Evolutionary conservation across 1,284 basidiomycete species (phyloP).

Genomic region (Heterobasidion parviporum): DNA sequence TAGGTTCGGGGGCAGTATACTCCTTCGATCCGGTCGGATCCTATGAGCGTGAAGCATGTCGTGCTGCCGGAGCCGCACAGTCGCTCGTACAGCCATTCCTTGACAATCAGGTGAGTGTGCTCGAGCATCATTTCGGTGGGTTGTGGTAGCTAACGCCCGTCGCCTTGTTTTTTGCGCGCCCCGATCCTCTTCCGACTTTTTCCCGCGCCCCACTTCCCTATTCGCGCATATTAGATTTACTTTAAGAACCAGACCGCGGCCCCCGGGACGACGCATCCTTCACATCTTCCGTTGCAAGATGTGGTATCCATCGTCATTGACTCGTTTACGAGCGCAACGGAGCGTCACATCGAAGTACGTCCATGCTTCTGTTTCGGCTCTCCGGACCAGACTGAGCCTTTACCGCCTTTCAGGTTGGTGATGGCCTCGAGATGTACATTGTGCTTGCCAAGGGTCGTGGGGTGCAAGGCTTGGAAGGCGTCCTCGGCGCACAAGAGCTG

Average conservation of each 20-base stretch:
- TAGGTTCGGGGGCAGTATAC: conserved; percentile 91
- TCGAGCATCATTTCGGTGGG: conserved; percentile 6
- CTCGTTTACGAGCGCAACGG: conserved; percentile 89
- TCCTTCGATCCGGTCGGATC: conserved; percentile 95
- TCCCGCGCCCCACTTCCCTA: conserved; percentile 6
- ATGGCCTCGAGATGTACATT: conserved; percentile 87
- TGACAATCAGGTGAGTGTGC: conserved; percentile 78
- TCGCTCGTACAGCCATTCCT: conserved; percentile 90
- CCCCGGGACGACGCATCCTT: conserved; percentile 61
- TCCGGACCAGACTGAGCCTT: conserved; percentile 7
- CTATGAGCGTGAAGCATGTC: conserved; percentile 91
- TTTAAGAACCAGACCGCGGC: conserved; percentile 86
- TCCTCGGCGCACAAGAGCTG: conserved; percentile 57
- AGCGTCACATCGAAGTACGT: conserved; percentile 87
- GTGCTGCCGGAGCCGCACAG: conserved; percentile 88
- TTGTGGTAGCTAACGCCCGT: not conserved
- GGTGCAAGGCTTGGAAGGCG: conserved; percentile 50
- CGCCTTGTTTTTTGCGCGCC: not conserved
- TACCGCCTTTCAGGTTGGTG: conserved; percentile 61
- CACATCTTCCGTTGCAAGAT: conserved; percentile 71
- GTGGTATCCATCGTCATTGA: conserved; percentile 87
- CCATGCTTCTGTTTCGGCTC: conserved; percentile 10
- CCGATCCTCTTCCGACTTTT: conserved; percentile 12
- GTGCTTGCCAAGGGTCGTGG: conserved; percentile 67
- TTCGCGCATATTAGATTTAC: conserved; percentile 62